Evolutionary conservation across 2,329 filamentous ascomycete species (phyloP), one percentile per base, ranked within the genome.

Genomic region (Fusarium sulawesiense): DNA sequence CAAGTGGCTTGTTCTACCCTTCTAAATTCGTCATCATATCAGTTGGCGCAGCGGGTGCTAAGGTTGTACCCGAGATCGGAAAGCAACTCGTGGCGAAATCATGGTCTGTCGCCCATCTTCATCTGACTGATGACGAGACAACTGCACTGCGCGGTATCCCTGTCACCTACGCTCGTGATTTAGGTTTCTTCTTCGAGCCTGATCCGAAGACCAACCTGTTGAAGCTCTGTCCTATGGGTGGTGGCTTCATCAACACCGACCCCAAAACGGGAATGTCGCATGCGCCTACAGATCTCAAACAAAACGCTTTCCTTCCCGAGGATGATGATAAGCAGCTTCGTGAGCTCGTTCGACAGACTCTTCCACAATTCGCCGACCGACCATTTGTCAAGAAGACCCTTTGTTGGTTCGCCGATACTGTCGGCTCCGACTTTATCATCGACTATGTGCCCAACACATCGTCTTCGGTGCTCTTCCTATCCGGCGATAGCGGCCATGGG

Each of bases 121-220:
- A 86, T 49, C 81, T 91, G 2, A 88, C 83, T 0, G 81, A 85
- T 8, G 82, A 83, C 1, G 88, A 91, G 75, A 83, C 85, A 0
- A 81, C 83, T 4, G 78, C 78, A 7, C 82, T 91, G 2, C 83
- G 84, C 3, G 86, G 86, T 4, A 87, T 91, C 13, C 88, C 89
- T 0, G 86, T 89, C 1, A 88, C 85, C 1, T 88, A 89, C 55
- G 85, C 85, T 2, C 83, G 88, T 3, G 88, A 91, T 64, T 78
- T 90, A 0, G 88, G 88, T 0, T 91, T 91, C 80, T 88, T 89
- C 78, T 91, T 91, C 60, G 89, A 91, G 75, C 88, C 89, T 0
- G 88, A 91, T 67, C 84, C 82, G 0, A 81, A 83, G 64, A 89
- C 87, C 0, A 83, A 84, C 23, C 76, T 89, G 7, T 77, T 91